Percentiles rank a stretch among this genome's conserved stretches.
phyloP scores from a whole-genome alignment of 495 filamentous ascomycete species.

The Penicillium cinerascens region DNA sequence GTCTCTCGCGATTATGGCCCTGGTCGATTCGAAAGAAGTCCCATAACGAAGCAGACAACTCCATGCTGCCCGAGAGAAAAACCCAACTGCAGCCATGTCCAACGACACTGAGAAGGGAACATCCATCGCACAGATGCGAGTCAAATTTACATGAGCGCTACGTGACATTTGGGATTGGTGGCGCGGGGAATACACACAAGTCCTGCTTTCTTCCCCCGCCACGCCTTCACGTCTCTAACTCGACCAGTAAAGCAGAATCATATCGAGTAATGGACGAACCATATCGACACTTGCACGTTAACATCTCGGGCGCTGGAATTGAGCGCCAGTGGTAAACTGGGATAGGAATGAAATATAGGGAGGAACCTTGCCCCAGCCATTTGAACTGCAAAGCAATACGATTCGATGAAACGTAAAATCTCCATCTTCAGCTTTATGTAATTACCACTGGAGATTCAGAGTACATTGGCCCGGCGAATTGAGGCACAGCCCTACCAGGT shows the following conservation, averaged over 20 bases:
- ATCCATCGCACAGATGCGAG: not conserved
- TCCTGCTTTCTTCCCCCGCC: constrained; percentile 11
- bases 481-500: not conserved
- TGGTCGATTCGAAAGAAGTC: constrained; percentile 15
- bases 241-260: constrained; percentile 2
- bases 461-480: too few relatives aligned
- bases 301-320: not conserved
- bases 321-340: not conserved
- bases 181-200: constrained; percentile 40
- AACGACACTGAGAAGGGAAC: not conserved
- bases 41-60: constrained; percentile 11
- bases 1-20: constrained; percentile 15
- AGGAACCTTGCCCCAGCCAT: not conserved
- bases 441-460: not conserved
- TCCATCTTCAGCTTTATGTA: not conserved
- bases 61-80: constrained; percentile 5
- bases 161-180: constrained; percentile 37
- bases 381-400: not conserved
- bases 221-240: constrained; percentile 2
- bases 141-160: constrained; percentile 25
- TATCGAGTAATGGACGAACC: constrained; percentile 11
- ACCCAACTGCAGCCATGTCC: constrained; percentile 11
- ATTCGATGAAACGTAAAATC: not conserved
- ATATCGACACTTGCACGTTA: constrained; percentile 2
- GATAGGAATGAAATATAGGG: not conserved